Evolutionary conservation across 75 land plant genomes (phyloP), one percentile per base, ranked within the genome.

Genomic region (Picea sitchensis): DNA sequence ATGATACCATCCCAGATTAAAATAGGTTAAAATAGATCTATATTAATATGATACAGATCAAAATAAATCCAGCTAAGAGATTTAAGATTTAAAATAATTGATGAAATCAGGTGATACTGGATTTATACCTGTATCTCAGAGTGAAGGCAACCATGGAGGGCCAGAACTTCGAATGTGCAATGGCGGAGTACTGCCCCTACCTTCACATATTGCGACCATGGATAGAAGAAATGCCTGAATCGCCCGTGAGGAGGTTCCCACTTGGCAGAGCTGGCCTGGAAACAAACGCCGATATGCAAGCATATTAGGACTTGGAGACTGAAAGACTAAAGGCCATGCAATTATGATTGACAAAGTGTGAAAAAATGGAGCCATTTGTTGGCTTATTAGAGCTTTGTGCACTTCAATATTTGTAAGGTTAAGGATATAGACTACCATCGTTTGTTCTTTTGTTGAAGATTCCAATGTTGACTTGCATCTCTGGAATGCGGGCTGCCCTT

Each of bases 381-480:
- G 38, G 38, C 3, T 36, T 1, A 36, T 36, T 3, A 36, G 38
- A 36, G 38, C 2, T 36, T 36, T 36, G 3, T 36, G 38, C 38
- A 36, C 38, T 36, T 36, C 3, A 36, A 36, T 36, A 36, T 3
- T 36, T 36, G 38, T 36, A 36, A 36, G 38, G 0, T 36, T 36
- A 1, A 36, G 38, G 38, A 36, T 36, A 36, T 36, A 36, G 38
- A 2, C 20, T 75, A 85, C 92, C 92, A 91, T 57, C 1, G 85
- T 61, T 2, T 91, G 90, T n/a, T 88, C 71, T 65, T 83, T 84
- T 23, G 87, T 62, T 0, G 88, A 86, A 9, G 90, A 88, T 73
- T 82, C 79, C 54, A 88, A 54, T 0, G 83, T 76, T 3, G 57
- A 12, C 61, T 64, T 76, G 67, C 84, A 91, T 77, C 59, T 84